Percentiles rank a stretch among this genome's conserved stretches.
These are phyloP conservation scores for Pelargonium exstipulatum DNA, from an alignment of 441 rosid species.

Conservation along the genomic window DNA sequence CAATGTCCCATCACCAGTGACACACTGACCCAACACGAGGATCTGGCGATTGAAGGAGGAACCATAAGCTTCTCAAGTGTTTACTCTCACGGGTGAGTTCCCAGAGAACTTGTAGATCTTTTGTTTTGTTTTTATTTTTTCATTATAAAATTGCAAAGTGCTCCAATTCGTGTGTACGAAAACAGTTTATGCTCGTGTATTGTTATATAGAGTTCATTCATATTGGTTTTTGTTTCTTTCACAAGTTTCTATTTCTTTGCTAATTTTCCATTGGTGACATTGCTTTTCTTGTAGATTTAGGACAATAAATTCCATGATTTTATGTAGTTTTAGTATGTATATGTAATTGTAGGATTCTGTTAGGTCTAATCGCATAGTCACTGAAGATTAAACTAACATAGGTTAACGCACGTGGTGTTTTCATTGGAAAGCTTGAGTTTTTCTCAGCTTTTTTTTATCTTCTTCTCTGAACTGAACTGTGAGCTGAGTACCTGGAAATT, in stretches of 20 bases:
- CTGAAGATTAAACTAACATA: not conserved
- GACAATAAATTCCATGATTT: too few species aligned
- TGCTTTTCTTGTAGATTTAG: too few species aligned
- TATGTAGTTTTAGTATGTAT: too few species aligned
- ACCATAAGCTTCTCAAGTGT: conserved; percentile 56
- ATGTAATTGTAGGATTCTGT: too few species aligned
- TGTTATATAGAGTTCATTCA: too few species aligned
- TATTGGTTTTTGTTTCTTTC: too few species aligned
- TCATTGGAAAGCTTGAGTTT: not conserved
- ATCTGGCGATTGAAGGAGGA: conserved; percentile 61
- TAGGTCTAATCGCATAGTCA: not conserved
- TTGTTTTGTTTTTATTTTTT: not conserved
- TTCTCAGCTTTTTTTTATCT: not conserved
- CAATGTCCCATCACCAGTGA: conserved; percentile 48
- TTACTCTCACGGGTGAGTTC: conserved; percentile 47
- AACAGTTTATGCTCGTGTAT: too few species aligned
- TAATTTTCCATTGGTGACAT: too few species aligned
- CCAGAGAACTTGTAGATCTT: not conserved
- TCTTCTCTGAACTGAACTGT: not conserved
- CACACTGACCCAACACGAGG: conserved; percentile 38
- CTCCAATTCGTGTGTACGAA: too few species aligned
- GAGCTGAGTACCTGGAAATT: not conserved
- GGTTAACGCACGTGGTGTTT: not conserved
- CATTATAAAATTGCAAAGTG: too few species aligned
- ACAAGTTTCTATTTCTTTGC: too few species aligned